Conservation (phyloP, 345 rosid species). For the Pistacia atlantica region DNA sequence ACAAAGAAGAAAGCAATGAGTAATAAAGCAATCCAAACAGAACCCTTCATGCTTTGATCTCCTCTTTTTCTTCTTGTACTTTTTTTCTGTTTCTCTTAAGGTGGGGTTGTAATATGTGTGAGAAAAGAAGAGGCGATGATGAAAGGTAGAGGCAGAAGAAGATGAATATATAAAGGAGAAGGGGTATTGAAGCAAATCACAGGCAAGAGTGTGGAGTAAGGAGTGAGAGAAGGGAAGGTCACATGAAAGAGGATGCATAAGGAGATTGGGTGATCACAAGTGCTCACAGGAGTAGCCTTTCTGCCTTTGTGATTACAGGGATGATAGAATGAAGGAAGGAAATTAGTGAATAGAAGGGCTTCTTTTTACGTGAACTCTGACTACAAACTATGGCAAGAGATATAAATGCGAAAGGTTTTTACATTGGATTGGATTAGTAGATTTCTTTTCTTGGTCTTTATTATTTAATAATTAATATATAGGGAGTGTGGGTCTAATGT, state of each 20-base stretch:
- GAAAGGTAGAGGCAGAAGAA: constrained; percentile 1
- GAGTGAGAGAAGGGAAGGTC: constrained; percentile 41
- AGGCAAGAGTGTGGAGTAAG: constrained; percentile 32
- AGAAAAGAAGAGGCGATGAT: not conserved
- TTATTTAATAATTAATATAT: not conserved
- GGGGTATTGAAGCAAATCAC: constrained; percentile 82
- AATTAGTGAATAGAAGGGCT: constrained; percentile 33
- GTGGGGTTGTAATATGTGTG: not conserved
- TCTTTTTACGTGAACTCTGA: constrained; percentile 46
- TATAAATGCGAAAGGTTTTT: constrained; percentile 25
- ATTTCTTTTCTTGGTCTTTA: not conserved
- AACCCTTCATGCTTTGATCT: constrained; percentile 42
- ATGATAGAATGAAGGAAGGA: constrained; percentile 1
- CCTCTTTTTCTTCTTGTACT: not conserved
- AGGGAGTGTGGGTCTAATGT: constrained; percentile 32
- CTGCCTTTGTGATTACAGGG: constrained; percentile 15
- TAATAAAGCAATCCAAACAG: constrained; percentile 26
- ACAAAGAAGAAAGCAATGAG: constrained; percentile 34
- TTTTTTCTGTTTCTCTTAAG: not conserved
- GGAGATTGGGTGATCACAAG: constrained; percentile 4
- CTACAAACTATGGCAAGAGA: not conserved
- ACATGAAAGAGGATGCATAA: constrained; percentile 53
- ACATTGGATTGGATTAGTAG: not conserved
- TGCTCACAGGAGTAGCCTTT: constrained; percentile 36
- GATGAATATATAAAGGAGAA: constrained; percentile 29